Evolutionary conservation across 345 rosid genomes (phyloP).

Genomic region (Sisymbrium irio): DNA sequence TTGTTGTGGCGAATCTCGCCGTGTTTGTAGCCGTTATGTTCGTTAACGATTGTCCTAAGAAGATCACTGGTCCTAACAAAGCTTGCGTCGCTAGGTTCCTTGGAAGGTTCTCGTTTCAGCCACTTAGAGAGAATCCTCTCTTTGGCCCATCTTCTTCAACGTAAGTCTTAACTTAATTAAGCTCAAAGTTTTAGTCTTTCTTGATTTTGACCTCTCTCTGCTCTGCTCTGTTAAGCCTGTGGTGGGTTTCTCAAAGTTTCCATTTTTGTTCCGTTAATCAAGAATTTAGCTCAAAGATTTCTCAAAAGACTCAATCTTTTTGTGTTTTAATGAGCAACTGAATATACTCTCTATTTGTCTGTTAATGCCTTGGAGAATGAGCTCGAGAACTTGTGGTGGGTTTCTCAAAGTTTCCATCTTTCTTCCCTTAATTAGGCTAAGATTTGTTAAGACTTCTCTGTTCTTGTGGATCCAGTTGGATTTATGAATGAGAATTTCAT

Average conservation of each 20-base stretch:
- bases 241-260: background rate
- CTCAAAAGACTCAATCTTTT: background rate
- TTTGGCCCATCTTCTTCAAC: slow-evolving; percentile 88
- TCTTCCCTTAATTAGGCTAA: background rate
- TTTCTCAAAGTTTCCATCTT: slow-evolving; percentile 19
- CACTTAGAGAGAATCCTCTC: slow-evolving; percentile 83
- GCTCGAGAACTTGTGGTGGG: background rate
- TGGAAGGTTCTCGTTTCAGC: slow-evolving; percentile 81
- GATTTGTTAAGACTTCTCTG: background rate
- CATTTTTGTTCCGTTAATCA: background rate
- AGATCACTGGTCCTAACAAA: slow-evolving; percentile 38
- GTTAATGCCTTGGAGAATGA: background rate
- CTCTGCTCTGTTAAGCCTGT: background rate
- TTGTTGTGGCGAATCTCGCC: slow-evolving; percentile 70
- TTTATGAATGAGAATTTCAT: background rate
- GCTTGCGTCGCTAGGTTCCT: slow-evolving; percentile 72
- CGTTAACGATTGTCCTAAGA: slow-evolving; percentile 82
- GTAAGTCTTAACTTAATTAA: slow-evolving; percentile 41
- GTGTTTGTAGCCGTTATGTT: slow-evolving; percentile 74
- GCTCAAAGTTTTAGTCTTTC: background rate
- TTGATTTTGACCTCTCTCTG: background rate
- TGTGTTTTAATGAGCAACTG: background rate
- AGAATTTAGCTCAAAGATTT: background rate
- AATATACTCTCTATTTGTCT: background rate
- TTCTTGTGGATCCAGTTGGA: background rate